A percentile compares a stretch with the other conserved stretches of the same genome.
These are phyloP conservation scores for Agrocybe pediades DNA, from an alignment of 768 basidiomycete species.

Conservation along the genomic window DNA sequence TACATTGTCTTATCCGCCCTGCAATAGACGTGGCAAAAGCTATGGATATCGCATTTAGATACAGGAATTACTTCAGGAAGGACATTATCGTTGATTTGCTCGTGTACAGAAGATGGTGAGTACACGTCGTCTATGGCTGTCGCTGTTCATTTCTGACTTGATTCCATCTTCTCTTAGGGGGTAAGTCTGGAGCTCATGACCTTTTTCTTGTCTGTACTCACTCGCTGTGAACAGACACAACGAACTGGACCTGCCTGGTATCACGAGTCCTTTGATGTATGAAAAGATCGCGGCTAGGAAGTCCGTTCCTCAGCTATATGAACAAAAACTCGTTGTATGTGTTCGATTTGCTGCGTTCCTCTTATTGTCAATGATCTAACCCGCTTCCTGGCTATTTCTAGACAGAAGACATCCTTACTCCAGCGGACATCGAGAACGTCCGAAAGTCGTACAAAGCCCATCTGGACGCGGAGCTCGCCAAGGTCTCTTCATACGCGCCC, in stretches of 20 bases:
- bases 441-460: constrained; percentile 60
- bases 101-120: constrained; percentile 82
- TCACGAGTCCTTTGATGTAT: constrained; percentile 92
- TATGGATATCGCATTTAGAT: constrained; percentile 86
- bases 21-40: constrained; percentile 76
- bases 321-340: constrained; percentile 73
- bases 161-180: constrained; percentile 30
- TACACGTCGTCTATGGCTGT: constrained; percentile 1
- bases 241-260: constrained; percentile 83
- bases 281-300: constrained; percentile 76
- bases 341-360: not conserved
- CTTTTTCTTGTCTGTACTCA: not conserved
- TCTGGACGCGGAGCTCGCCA: constrained; percentile 63
- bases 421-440: constrained; percentile 46
- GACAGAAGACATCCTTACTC: constrained; percentile 54
- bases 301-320: constrained; percentile 82
- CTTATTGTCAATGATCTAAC: not conserved
- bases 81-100: constrained; percentile 89
- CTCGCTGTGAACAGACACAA: constrained; percentile 65
- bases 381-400: no score
- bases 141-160: not conserved
- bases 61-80: constrained; percentile 77
- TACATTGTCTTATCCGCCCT: not conserved
- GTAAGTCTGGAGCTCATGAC: constrained; percentile 25
- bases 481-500: constrained; percentile 49